phyloP scores from a whole-genome alignment of 352 stramenopile species.

The Globisporangium nagaii region DNA sequence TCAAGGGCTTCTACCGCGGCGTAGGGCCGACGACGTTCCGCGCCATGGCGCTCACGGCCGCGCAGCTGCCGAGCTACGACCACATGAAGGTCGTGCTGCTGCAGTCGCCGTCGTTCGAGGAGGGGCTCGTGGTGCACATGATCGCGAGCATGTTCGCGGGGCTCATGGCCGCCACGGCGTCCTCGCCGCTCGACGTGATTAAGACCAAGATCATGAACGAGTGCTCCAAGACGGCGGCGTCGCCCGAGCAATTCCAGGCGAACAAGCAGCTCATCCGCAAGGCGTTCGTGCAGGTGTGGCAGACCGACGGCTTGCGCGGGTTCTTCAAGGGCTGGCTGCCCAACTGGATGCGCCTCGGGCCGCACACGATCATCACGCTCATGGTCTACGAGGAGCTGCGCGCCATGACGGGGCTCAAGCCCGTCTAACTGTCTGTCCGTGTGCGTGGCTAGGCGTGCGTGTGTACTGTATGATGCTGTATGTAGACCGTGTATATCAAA shows the following conservation, averaged over 20 bases:
- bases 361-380: slow-evolving; percentile 75
- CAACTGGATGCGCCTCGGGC: slow-evolving; percentile 68
- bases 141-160: slow-evolving; percentile 69
- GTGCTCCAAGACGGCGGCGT: slow-evolving; percentile 34
- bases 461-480: neutral
- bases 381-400: slow-evolving; percentile 72
- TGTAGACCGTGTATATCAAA: neutral
- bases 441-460: neutral
- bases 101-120: slow-evolving; percentile 38
- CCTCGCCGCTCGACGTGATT: slow-evolving; percentile 74
- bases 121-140: slow-evolving; percentile 58
- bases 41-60: slow-evolving; percentile 67
- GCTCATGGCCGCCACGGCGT: slow-evolving; percentile 59
- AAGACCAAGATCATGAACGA: slow-evolving; percentile 87
- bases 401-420: slow-evolving; percentile 38
- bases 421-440: slow-evolving; percentile 30
- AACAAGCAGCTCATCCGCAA: slow-evolving; percentile 37
- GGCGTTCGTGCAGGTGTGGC: slow-evolving; percentile 45
- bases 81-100: slow-evolving; percentile 70
- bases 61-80: slow-evolving; percentile 77
- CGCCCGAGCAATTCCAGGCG: slow-evolving; percentile 21
- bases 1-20: slow-evolving; percentile 68
- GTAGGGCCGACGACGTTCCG: slow-evolving; percentile 60
- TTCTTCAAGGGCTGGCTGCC: slow-evolving; percentile 79
- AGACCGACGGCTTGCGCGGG: slow-evolving; percentile 48